A percentile compares a stretch with the other conserved stretches of the same genome.
These are phyloP conservation scores for Globisporangium polare DNA, from an alignment of 352 stramenopile genomes.

Conservation along the genomic window DNA sequence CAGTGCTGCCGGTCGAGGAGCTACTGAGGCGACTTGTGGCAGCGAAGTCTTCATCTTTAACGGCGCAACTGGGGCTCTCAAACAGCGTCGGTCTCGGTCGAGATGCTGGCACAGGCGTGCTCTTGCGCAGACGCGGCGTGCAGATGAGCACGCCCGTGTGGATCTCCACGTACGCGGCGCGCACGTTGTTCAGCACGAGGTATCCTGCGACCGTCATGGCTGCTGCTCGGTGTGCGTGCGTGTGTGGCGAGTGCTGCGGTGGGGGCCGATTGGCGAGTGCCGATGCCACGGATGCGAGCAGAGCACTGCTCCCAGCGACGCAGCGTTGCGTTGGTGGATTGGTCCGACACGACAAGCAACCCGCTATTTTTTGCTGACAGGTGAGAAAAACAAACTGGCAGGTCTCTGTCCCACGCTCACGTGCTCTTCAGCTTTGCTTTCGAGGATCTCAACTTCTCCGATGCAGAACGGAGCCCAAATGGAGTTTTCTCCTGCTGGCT, in stretches of 20 bases:
- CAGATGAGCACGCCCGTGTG: constrained; percentile 49
- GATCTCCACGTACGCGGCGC: constrained; percentile 58
- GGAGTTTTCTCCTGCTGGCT: too few species aligned
- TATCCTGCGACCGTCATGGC: constrained; percentile 66
- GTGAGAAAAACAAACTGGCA: constrained; percentile 1
- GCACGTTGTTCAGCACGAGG: constrained; percentile 54
- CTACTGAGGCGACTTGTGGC: constrained; percentile 7
- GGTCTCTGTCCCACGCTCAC: not conserved
- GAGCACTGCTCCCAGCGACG: not conserved
- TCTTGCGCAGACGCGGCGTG: constrained; percentile 18
- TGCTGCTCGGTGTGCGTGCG: too few species aligned
- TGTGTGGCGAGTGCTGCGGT: not conserved
- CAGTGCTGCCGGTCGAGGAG: constrained; percentile 14
- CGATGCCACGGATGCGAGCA: not conserved
- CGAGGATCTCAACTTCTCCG: not conserved
- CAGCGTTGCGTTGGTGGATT: not conserved
- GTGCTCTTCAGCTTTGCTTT: not conserved
- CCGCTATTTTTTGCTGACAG: not conserved
- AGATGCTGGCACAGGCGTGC: not conserved
- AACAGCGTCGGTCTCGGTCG: not conserved
- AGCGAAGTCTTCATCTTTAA: not conserved
- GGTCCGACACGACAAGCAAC: too few species aligned
- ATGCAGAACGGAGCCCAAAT: too few species aligned
- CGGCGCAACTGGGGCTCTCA: not conserved
- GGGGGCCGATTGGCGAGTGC: not conserved